These are phyloP conservation scores for Ophiostoma angusticollis DNA, from an alignment of 2,329 filamentous ascomycete genomes.

Conservation along the genomic window DNA sequence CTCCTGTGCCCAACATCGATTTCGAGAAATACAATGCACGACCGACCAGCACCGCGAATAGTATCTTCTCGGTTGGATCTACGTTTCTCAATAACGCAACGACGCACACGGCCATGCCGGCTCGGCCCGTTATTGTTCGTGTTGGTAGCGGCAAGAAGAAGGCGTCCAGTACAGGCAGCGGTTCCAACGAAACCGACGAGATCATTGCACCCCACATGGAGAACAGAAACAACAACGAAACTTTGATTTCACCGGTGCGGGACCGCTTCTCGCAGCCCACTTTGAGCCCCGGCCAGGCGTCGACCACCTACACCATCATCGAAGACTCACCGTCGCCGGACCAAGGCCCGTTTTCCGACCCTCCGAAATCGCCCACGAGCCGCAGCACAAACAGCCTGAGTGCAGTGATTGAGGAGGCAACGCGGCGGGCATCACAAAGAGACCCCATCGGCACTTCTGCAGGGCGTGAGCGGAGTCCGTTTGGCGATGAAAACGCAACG, in stretches of 20 bases:
- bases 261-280: constrained; percentile 1
- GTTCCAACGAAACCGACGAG: too few species aligned
- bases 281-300: constrained; percentile 21
- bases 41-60: constrained; percentile 39
- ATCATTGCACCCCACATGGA: background rate
- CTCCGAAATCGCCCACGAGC: constrained; percentile 24
- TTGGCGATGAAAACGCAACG: constrained; percentile 46
- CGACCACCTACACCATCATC: constrained; percentile 34
- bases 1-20: constrained; percentile 63
- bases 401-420: constrained; percentile 42
- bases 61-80: constrained; percentile 54
- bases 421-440: constrained; percentile 26
- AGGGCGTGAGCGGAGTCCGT: constrained; percentile 33
- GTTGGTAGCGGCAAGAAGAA: constrained; percentile 41
- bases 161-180: constrained; percentile 12
- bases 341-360: constrained; percentile 48
- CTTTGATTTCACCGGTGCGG: constrained; percentile 11
- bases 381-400: constrained; percentile 36
- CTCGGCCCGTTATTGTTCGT: constrained; percentile 47
- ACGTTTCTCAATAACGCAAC: constrained; percentile 55
- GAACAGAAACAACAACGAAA: background rate
- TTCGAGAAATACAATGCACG: constrained; percentile 41
- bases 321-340: constrained; percentile 37
- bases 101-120: constrained; percentile 42
- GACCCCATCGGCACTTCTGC: constrained; percentile 20